Evolutionary conservation across 2,329 filamentous ascomycete genomes (phyloP), one percentile per base, ranked within the genome.

Genomic region (Cordyceps farinosa): DNA sequence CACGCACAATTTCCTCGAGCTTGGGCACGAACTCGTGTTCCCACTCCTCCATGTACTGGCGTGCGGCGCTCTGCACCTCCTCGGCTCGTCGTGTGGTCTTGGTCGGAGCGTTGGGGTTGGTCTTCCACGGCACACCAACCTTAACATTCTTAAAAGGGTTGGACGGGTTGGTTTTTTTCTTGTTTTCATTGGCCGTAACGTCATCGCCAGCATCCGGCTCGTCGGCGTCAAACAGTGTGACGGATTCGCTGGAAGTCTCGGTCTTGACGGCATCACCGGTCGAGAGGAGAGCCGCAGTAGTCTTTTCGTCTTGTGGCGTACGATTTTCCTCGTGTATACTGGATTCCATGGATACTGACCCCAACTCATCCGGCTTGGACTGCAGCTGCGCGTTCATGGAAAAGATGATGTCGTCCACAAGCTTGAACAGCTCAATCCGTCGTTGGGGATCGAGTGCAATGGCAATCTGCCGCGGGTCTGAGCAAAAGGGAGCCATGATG

Each of bases 1-100:
- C 76, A 13, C 83, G 79, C 13, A 87, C 76, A 3, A 92, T 84
- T 68, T 94, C 89, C 54, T 86, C 87, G 1, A 96, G 80, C 51
- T 88, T 84, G 22, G 82, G 77, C n/a, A 92, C 79, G 1, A 94
- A 87, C 38, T 86, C 82, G 32, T 85, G 82, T 64, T 87, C 82
- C 93, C 92, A 97, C n/a, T 87, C 84, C 66, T 92, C 87, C 69
- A 93, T 91, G 70, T 90, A 85, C 50, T 81, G 78, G 13, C 95
- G 74, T 1, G 90, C 86, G 5, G 85, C 84, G 32, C 70, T 73
- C 29, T 81, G 76, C 15, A 84, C 72, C 5, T 69, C 66, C 13
- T 71, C 62, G 1, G 74, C 71, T 30, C 50, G 50, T 57, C 45
- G n/a, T 36, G 50, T 58, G 8, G 44, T 44, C 55, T 56, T 62